A percentile compares a stretch with the other conserved stretches of the same genome.
phyloP scores from a whole-genome alignment of 2,329 filamentous ascomycete genomes.

The Colletotrichum scovillei region DNA sequence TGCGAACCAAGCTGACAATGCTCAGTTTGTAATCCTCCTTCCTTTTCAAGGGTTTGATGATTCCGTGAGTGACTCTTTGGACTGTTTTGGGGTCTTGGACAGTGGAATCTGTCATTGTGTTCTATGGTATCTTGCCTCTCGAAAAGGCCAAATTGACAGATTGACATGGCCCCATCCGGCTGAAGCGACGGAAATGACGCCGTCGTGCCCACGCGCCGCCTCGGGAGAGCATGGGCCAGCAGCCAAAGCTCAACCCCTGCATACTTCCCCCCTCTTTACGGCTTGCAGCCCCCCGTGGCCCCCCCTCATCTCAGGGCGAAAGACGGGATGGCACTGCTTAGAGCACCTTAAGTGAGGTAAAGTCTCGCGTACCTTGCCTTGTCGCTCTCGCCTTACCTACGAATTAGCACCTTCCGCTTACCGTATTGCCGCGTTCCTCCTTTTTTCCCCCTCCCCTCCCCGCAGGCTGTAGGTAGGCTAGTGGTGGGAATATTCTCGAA shows the following conservation, averaged over 20 bases:
- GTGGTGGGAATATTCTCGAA: constrained; percentile 36
- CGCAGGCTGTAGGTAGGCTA: not conserved
- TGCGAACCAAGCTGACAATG: not conserved
- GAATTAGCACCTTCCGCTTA: not conserved
- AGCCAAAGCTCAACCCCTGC: constrained; percentile 24
- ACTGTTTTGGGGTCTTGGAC: not conserved
- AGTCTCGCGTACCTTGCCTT: constrained; percentile 17
- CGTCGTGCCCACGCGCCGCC: constrained; percentile 12
- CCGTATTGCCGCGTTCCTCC: not conserved
- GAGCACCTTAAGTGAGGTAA: constrained; percentile 32
- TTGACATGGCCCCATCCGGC: not conserved
- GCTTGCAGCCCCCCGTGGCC: not conserved
- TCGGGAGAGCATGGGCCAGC: constrained; percentile 28
- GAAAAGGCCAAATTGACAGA: constrained; percentile 1
- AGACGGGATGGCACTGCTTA: constrained; percentile 34
- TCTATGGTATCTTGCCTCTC: not conserved
- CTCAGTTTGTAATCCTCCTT: not conserved
- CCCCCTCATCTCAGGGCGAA: constrained; percentile 32
- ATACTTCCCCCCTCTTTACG: constrained; percentile 7
- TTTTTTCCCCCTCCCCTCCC: constrained; percentile 18
- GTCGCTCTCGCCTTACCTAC: not conserved
- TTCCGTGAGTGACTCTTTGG: not conserved
- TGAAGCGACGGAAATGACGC: constrained; percentile 14
- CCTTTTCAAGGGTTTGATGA: too few species aligned
- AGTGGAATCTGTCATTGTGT: not conserved